Evolutionary conservation across 352 stramenopile genomes (phyloP), one percentile per base, ranked within the genome.

Genomic region (Plasmopara muralis): DNA sequence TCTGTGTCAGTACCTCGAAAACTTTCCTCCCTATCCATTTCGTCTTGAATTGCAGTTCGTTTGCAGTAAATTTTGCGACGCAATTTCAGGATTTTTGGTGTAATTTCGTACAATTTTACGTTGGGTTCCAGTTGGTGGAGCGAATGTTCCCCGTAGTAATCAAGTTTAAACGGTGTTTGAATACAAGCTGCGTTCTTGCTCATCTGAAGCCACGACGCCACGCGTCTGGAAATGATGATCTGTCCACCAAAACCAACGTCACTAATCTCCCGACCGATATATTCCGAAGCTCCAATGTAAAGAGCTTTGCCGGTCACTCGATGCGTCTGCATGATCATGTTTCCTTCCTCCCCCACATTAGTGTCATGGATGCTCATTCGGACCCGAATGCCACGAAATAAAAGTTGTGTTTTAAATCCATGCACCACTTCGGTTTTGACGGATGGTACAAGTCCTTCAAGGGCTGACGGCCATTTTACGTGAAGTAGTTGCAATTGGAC

Each of bases 341-440:
- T 63, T 33, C 71, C 77, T 43, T 87, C 77, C 12, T 81, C 72
- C 0, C 50, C 64, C 12, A 60, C 54, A 37, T 60, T 75, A 8
- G 74, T 73, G 29, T 87, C 80, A 62, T 91, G 80, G 47, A 89
- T 79, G 1, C 80, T 77, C 80, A 91, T 91, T 1, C 80, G 80
- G 6, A 91, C 77, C 15, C 80, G 69, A 7, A 90, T 62, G 5
- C 80, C 80, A 12, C 61, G 64, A 39, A 91, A 89, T 28, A 91
- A 43, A 20, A 68, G 40, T 8, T 71, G 65, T 0, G 68, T 61
- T 53, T 82, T 82, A 16, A 82, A 53, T 9, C 65, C 62, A 40
- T 74, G 53, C 13, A 62, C 60, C 18, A 72, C 69, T 51, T 81
- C 70, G 1, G 69, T 82, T 50, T 87, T 81, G 12, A 79, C 81